Evolutionary conservation across 345 rosid species (phyloP), one percentile per base, ranked within the genome.

Genomic region (Citrus hindsii): DNA sequence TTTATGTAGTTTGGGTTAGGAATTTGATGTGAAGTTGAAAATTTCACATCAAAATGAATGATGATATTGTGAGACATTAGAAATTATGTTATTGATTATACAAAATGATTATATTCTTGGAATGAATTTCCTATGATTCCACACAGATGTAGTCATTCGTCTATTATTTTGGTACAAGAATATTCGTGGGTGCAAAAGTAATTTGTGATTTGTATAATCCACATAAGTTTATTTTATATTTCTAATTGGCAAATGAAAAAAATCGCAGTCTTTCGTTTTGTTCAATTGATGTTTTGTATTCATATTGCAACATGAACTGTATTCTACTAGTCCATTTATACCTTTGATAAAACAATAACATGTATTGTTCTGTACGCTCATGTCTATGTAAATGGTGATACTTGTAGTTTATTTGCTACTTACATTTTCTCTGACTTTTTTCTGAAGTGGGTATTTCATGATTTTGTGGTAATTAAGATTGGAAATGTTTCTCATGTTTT

Each of bases 401-500:
- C 7, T 19, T 53, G 22, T 18, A 5, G 6, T 53, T 46, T 46
- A 13, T 46, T 76, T 65, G 53, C 69, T n/a, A n/a, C 32, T 46
- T 80, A 1, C 22, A 53, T 19, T 53, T 46, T 0, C 51, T 46
- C 51, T 46, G 51, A 13, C 51, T 13, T 46, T 46, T 42, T 46
- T 3, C 51, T 46, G 51, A 21, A 21, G 3, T 40, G n/a, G 27
- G n/a, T 48, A 9, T n/a, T 27, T 53, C 10, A 32, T 76, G 35
- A 55, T 21, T 64, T 76, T 55, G 37, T 55, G 33, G 51, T 16
- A 33, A 48, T 33, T 75, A 51, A 66, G 10, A 14, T 63, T 65
- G 63, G 30, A 19, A 48, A 28, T 69, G 75, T 75, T 76, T 73
- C n/a, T 30, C 6, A 7, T 48, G 32, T 81, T 80, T 76, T 69